These are phyloP conservation scores for Phycomyces nitens DNA, from an alignment of 192 early-diverging fungal species.

Conservation along the genomic window DNA sequence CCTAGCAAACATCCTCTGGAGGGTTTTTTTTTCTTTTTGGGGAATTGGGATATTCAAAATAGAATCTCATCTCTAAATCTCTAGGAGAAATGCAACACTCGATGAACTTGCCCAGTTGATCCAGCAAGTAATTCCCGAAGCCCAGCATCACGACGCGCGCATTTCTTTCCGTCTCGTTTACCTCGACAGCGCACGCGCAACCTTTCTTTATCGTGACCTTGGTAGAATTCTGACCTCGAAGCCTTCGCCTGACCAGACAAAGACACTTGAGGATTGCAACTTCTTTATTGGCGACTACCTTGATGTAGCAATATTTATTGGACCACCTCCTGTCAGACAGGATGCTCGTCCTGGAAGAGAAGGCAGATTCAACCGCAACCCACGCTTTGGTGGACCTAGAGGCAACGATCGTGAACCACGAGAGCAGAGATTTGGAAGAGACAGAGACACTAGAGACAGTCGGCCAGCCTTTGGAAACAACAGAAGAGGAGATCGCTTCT, in stretches of 20 bases:
- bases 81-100: slow-evolving; percentile 60
- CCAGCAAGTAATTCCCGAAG: slow-evolving; percentile 39
- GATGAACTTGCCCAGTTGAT: slow-evolving; percentile 56
- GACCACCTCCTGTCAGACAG: slow-evolving; percentile 18
- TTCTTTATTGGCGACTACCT: slow-evolving; percentile 61
- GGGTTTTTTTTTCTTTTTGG: background rate
- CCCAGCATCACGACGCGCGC: slow-evolving; percentile 34
- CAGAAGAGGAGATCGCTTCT: slow-evolving; percentile 10
- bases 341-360: slow-evolving; percentile 2
- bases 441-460: background rate
- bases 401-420: background rate
- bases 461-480: background rate
- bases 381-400: slow-evolving; percentile 11
- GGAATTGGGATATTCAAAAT: background rate
- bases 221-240: slow-evolving; percentile 35
- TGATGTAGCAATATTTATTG: slow-evolving; percentile 46
- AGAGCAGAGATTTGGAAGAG: background rate
- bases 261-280: slow-evolving; percentile 47
- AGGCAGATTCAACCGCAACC: slow-evolving; percentile 6
- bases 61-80: background rate
- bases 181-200: slow-evolving; percentile 35
- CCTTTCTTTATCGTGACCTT: slow-evolving; percentile 39
- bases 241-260: slow-evolving; percentile 35
- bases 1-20: background rate
- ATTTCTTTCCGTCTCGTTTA: slow-evolving; percentile 51